Conservation (phyloP, 2,329 filamentous ascomycete genomes). For the Calonectria montana region DNA sequence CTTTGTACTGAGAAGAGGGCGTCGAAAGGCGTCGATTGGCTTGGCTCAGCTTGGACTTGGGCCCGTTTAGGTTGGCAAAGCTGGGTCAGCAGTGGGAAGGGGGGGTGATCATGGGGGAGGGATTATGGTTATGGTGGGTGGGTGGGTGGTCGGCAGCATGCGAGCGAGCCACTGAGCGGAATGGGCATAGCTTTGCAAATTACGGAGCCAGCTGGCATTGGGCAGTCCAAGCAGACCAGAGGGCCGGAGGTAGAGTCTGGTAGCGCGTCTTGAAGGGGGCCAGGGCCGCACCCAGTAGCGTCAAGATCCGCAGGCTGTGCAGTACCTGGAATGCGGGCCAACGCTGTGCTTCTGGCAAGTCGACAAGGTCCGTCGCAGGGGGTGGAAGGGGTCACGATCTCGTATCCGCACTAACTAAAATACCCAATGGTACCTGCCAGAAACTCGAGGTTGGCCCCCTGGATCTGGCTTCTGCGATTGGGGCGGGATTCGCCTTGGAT, state of each 20-base stretch:
- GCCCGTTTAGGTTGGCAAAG: slow-evolving; percentile 6
- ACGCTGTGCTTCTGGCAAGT: slow-evolving; percentile 27
- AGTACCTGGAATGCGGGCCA: slow-evolving; percentile 40
- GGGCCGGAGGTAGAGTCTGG: slow-evolving; percentile 29
- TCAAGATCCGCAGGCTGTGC: slow-evolving; percentile 39
- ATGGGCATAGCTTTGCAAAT: slow-evolving; percentile 23
- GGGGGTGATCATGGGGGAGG: slow-evolving; percentile 23
- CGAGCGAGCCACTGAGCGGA: slow-evolving; percentile 23
- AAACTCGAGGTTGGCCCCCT: slow-evolving; percentile 5
- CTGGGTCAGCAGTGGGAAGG: slow-evolving; percentile 29
- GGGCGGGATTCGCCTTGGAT: slow-evolving; percentile 10
- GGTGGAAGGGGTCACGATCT: slow-evolving; percentile 36
- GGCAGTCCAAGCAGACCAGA: slow-evolving; percentile 1
- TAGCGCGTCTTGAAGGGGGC: slow-evolving; percentile 32
- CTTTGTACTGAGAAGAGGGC: slow-evolving; percentile 16
- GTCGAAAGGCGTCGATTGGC: slow-evolving; percentile 32
- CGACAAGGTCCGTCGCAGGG: slow-evolving; percentile 19
- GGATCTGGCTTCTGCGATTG: slow-evolving; percentile 6
- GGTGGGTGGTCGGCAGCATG: slow-evolving; percentile 2
- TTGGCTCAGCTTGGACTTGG: slow-evolving; percentile 32
- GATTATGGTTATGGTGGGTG: not conserved
- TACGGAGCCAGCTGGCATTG: slow-evolving; percentile 18
- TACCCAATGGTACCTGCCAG: slow-evolving; percentile 34
- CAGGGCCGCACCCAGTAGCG: slow-evolving; percentile 23
- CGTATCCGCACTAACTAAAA: slow-evolving; percentile 45